Conservation (phyloP, 2,329 filamentous ascomycete species). For the Claviceps humidiphila region DNA sequence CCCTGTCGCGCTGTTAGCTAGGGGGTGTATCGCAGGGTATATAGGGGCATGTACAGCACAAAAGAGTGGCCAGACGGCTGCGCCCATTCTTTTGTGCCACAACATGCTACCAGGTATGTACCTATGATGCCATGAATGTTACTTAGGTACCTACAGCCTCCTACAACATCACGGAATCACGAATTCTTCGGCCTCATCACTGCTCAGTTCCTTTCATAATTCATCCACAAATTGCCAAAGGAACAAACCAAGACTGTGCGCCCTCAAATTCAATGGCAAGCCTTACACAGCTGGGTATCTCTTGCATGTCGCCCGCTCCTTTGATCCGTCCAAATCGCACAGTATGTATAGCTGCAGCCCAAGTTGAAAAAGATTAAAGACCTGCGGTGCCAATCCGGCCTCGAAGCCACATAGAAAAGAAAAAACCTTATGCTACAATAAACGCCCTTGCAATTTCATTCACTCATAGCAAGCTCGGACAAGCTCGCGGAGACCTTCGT, state of each 20-base stretch:
- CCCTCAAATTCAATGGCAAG: slow-evolving; percentile 1
- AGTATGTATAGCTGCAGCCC: neutral
- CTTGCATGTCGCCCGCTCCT: slow-evolving; percentile 1
- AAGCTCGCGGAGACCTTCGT: neutral
- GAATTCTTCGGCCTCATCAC: neutral
- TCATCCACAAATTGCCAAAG: neutral
- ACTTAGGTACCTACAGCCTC: neutral
- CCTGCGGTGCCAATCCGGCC: no score
- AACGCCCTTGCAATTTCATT: slow-evolving; percentile 2
- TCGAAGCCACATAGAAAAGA: neutral
- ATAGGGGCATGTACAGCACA: no score
- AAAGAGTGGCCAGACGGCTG: no score
- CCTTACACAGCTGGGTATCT: slow-evolving; percentile 7
- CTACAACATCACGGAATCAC: neutral
- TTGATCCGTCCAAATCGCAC: neutral
- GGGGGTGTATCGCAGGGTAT: no score
- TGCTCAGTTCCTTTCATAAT: neutral
- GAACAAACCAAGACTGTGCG: neutral
- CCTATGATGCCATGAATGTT: no score
- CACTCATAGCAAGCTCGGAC: slow-evolving; percentile 1
- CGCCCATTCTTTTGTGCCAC: no score
- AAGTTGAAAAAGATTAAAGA: neutral
- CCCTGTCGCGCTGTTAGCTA: no score
- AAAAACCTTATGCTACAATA: neutral
- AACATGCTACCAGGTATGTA: no score